Percentiles rank a stretch among this genome's conserved stretches.
These are phyloP conservation scores for Leccinum incarnatum DNA, from an alignment of 768 basidiomycete genomes.

Conservation along the genomic window DNA sequence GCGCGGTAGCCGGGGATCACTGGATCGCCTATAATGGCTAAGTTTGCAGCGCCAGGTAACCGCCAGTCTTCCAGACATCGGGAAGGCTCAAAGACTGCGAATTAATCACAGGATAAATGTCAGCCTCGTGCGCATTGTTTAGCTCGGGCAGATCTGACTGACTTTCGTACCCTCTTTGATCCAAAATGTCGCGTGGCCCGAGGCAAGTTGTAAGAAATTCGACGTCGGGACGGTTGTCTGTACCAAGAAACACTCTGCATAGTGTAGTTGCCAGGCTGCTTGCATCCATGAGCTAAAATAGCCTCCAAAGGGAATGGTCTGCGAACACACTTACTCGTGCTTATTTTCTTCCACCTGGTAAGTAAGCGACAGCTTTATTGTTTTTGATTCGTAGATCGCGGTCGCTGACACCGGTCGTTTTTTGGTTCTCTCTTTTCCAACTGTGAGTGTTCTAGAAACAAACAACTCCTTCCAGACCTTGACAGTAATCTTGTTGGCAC, in stretches of 20 bases:
- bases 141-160: constrained; percentile 7
- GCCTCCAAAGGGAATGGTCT: no score
- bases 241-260: constrained; percentile 6
- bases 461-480: constrained; percentile 50
- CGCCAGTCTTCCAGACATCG: constrained; percentile 33
- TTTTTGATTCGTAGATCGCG: constrained; percentile 47
- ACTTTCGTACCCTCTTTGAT: constrained; percentile 82
- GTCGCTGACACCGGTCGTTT: constrained; percentile 69
- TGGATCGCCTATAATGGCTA: no score
- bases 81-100: constrained; percentile 45
- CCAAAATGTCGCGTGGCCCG: constrained; percentile 75
- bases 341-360: constrained; percentile 70
- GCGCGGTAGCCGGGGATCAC: no score
- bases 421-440: constrained; percentile 41
- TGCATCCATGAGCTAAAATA: no score
- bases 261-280: constrained; percentile 73
- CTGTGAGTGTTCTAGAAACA: constrained; percentile 53
- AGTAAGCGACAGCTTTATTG: constrained; percentile 74
- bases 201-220: constrained; percentile 87
- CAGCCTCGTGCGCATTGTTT: constrained; percentile 1
- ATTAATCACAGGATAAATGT: background rate
- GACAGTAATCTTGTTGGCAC: constrained; percentile 52
- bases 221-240: constrained; percentile 77
- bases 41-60: background rate
- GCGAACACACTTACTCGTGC: constrained; percentile 61